Evolutionary conservation across 2,329 filamentous ascomycete species (phyloP).

Genomic region (Diplodia seriata): DNA sequence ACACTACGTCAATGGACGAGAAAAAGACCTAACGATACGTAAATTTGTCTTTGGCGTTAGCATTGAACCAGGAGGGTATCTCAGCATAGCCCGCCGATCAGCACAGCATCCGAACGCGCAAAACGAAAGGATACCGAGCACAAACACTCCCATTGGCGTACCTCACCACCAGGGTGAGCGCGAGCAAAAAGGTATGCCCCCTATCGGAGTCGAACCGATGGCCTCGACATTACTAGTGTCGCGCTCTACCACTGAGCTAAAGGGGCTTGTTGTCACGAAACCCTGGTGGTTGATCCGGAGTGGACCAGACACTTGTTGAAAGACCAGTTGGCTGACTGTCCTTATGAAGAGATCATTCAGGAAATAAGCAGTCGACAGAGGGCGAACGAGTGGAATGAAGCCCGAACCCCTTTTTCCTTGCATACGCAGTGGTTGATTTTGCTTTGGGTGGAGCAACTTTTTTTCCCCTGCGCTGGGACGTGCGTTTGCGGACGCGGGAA

Average conservation of each 20-base stretch:
- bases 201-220: conserved; percentile 33
- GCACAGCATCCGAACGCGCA: neutral
- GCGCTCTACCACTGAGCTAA: conserved; percentile 34
- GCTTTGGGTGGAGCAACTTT: neutral
- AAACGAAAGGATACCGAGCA: neutral
- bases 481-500: neutral
- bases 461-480: neutral
- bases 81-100: neutral
- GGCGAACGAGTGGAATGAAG: neutral
- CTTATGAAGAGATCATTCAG: neutral
- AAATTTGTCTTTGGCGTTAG: neutral
- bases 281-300: neutral
- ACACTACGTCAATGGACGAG: neutral
- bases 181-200: conserved; percentile 28
- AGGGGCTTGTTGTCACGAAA: conserved; percentile 3
- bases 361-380: neutral
- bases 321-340: neutral
- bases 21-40: neutral
- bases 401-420: neutral
- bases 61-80: neutral
- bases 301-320: neutral
- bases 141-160: neutral
- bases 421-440: neutral
- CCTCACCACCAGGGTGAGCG: neutral
- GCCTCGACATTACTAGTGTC: conserved; percentile 34